Evolutionary conservation across 1,284 basidiomycete species (phyloP).

Genomic region (Baeospora myosura): DNA sequence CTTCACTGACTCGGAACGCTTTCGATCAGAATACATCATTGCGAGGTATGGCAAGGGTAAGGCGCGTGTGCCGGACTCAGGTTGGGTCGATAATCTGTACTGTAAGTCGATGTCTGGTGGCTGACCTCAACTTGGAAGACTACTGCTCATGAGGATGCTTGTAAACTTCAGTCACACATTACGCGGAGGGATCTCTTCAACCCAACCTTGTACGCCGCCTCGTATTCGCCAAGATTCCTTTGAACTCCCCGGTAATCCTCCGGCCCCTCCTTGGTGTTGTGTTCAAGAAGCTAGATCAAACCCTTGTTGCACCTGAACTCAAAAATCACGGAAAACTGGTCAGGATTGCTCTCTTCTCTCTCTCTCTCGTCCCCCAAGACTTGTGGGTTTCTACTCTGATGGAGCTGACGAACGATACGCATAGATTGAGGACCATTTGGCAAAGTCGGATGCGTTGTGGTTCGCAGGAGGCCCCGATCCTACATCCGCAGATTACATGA

Average conservation of each 20-base stretch:
- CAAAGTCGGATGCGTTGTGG: constrained; percentile 23
- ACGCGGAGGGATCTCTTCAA: constrained; percentile 34
- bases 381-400: neutral
- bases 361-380: neutral
- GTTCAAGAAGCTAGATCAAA: constrained; percentile 21
- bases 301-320: constrained; percentile 25
- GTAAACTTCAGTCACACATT: constrained; percentile 27
- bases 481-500: constrained; percentile 35
- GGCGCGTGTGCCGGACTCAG: constrained; percentile 27
- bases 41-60: constrained; percentile 35
- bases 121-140: constrained; percentile 1
- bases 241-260: constrained; percentile 27
- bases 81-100: constrained; percentile 31
- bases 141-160: neutral
- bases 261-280: constrained; percentile 26
- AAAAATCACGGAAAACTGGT: constrained; percentile 25
- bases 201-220: constrained; percentile 28
- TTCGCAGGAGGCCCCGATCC: constrained; percentile 31
- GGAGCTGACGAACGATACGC: neutral
- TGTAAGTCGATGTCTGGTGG: constrained; percentile 21
- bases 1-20: neutral
- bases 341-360: constrained; percentile 6
- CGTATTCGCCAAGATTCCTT: constrained; percentile 26
- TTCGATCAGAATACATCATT: constrained; percentile 33
- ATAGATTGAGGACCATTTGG: constrained; percentile 30